Conservation (phyloP, 1,284 basidiomycete species). For the Fomitopsis schrenkii region DNA sequence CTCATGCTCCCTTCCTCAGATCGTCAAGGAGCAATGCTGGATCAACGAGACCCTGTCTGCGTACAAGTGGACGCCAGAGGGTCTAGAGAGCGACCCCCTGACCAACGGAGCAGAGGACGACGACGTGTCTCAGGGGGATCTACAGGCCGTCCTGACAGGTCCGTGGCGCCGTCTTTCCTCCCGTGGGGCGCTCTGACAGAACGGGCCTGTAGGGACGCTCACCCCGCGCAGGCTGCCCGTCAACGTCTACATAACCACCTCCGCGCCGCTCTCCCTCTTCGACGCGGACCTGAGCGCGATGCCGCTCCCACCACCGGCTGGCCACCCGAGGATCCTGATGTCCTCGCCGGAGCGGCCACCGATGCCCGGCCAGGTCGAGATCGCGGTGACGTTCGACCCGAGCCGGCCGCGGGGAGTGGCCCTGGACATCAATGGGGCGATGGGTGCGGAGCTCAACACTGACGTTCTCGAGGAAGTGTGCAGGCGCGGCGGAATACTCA, state of each 20-base stretch:
- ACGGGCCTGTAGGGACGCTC: conserved; percentile 38
- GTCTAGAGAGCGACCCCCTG: conserved; percentile 21
- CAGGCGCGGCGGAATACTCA: conserved; percentile 31
- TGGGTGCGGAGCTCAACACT: conserved; percentile 47
- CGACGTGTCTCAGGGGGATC: conserved; percentile 45
- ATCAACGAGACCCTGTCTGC: conserved; percentile 60
- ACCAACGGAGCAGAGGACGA: conserved; percentile 19
- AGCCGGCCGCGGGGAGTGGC: conserved; percentile 44
- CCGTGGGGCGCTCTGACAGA: not conserved
- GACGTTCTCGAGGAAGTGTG: conserved; percentile 49
- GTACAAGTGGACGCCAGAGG: conserved; percentile 58
- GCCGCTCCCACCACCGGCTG: conserved; percentile 26
- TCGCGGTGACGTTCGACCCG: conserved; percentile 50
- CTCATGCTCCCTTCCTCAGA: conserved; percentile 31
- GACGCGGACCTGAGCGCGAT: conserved; percentile 35
- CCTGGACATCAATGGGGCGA: conserved; percentile 51
- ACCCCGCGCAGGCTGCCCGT: conserved; percentile 57
- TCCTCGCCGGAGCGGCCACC: conserved; percentile 56
- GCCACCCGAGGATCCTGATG: conserved; percentile 41
- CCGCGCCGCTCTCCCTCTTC: conserved; percentile 38
- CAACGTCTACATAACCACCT: conserved; percentile 40
- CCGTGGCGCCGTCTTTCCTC: not conserved
- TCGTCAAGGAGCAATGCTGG: conserved; percentile 78
- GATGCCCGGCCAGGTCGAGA: conserved; percentile 55
- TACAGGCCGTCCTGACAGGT: conserved; percentile 56